Conservation (phyloP, 805 yeast species). For the Wickerhamiella alocasiicola region DNA sequence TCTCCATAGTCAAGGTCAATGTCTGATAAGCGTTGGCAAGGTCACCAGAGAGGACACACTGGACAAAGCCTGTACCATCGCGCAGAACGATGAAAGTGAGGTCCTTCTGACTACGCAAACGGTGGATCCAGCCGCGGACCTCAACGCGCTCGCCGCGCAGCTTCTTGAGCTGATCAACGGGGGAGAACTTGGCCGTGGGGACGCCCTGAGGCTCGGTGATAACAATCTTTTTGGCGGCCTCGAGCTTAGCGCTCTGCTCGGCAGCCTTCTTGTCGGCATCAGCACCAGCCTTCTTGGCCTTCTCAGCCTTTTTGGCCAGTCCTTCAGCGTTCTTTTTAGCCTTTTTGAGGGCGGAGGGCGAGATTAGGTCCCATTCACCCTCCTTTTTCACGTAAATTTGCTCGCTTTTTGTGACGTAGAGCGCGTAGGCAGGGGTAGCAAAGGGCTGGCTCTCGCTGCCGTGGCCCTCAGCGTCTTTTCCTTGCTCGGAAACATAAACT, state of each 20-base stretch:
- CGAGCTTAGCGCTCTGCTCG: slow-evolving; percentile 59
- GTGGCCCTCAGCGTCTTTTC: slow-evolving; percentile 35
- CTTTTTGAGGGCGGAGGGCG: slow-evolving; percentile 85
- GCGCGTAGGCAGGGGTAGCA: slow-evolving; percentile 75
- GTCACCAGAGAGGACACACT: slow-evolving; percentile 79
- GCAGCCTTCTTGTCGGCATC: slow-evolving; percentile 41
- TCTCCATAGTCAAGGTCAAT: slow-evolving; percentile 72
- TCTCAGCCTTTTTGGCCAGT: slow-evolving; percentile 66
- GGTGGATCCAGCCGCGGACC: slow-evolving; percentile 92
- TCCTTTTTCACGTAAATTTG: slow-evolving; percentile 48
- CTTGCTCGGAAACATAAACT: slow-evolving; percentile 56
- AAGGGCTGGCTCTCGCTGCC: slow-evolving; percentile 66
- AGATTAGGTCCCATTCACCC: slow-evolving; percentile 57
- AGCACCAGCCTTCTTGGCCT: slow-evolving; percentile 42
- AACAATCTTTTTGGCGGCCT: slow-evolving; percentile 67
- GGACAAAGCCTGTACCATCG: slow-evolving; percentile 89
- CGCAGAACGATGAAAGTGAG: slow-evolving; percentile 81
- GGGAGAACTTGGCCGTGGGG: slow-evolving; percentile 56
- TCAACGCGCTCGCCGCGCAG: slow-evolving; percentile 57
- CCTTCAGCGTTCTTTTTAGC: slow-evolving; percentile 95
- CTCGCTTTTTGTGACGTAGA: slow-evolving; percentile 35
- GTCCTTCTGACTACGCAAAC: slow-evolving; percentile 87
- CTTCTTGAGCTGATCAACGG: slow-evolving; percentile 44
- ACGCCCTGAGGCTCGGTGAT: slow-evolving; percentile 63
- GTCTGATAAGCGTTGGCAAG: slow-evolving; percentile 85